A percentile compares a stretch with the other conserved stretches of the same genome.
phyloP scores from a whole-genome alignment of 1,284 basidiomycete species.

The Mixia osmundae region DNA sequence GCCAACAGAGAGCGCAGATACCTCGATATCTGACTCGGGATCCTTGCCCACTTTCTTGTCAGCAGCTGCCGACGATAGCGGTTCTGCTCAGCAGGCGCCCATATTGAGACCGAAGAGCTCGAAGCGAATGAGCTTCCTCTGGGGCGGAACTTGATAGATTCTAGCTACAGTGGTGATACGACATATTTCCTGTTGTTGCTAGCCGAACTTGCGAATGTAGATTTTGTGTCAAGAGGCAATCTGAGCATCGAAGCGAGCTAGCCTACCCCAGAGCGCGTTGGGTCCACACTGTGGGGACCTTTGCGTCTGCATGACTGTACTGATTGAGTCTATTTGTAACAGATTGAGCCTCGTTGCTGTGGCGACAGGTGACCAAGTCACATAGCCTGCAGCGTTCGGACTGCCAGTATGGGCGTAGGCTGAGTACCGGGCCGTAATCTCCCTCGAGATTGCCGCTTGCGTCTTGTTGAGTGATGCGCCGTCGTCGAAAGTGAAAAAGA shows the following conservation, averaged over 20 bases:
- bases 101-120: no score
- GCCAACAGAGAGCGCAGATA: no score
- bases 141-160: no score
- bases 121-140: no score
- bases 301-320: constrained; percentile 3
- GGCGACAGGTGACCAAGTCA: constrained; percentile 4
- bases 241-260: constrained; percentile 4
- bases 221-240: no score
- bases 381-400: constrained; percentile 7
- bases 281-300: constrained; percentile 4
- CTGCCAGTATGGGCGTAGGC: constrained; percentile 9
- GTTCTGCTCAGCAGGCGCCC: no score
- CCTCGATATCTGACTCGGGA: no score
- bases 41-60: no score
- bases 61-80: no score
- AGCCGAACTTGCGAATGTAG: no score
- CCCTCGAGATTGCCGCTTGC: constrained; percentile 5
- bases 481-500: background rate
- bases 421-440: constrained; percentile 11
- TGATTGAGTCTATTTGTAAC: constrained; percentile 4
- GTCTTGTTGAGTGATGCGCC: background rate
- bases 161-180: no score
- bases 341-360: constrained; percentile 9
- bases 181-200: no score
- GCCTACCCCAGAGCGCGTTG: constrained; percentile 3